A percentile compares a stretch with the other conserved stretches of the same genome.
phyloP scores from a whole-genome alignment of 129 eudicot species.

The Dittrichia graveolens region DNA sequence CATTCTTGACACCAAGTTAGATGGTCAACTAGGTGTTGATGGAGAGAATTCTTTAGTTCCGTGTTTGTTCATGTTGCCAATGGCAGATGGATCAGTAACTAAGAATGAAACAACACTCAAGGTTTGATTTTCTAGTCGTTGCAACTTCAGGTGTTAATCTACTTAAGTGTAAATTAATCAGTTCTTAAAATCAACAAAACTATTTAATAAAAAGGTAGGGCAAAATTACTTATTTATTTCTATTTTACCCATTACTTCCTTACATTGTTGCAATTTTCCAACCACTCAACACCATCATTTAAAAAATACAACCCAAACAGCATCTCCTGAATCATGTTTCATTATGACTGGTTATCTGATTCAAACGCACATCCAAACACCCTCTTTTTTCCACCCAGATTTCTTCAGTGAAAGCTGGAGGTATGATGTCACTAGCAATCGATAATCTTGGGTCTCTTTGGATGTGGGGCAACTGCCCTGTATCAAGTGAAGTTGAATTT shows the following conservation, averaged over 20 bases:
- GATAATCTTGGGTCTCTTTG: constrained; percentile 68
- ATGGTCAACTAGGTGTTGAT: constrained; percentile 77
- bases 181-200: neutral
- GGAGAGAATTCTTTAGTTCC: constrained; percentile 67
- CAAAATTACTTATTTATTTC: neutral
- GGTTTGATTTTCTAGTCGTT: constrained; percentile 36
- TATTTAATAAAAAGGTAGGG: neutral
- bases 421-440: constrained; percentile 92
- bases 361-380: neutral
- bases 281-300: neutral
- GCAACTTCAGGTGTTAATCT: neutral
- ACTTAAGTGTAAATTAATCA: neutral
- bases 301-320: neutral
- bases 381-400: constrained; percentile 45
- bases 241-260: neutral
- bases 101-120: constrained; percentile 44
- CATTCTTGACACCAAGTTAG: constrained; percentile 63
- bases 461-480: constrained; percentile 85
- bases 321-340: neutral
- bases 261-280: neutral
- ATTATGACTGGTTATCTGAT: neutral
- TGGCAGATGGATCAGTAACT: constrained; percentile 36
- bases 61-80: constrained; percentile 47
- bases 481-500: constrained; percentile 45
- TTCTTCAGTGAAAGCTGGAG: constrained; percentile 79